Evolutionary conservation across 768 basidiomycete genomes (phyloP), one percentile per base, ranked within the genome.

Genomic region (Hygrocybe punicea): DNA sequence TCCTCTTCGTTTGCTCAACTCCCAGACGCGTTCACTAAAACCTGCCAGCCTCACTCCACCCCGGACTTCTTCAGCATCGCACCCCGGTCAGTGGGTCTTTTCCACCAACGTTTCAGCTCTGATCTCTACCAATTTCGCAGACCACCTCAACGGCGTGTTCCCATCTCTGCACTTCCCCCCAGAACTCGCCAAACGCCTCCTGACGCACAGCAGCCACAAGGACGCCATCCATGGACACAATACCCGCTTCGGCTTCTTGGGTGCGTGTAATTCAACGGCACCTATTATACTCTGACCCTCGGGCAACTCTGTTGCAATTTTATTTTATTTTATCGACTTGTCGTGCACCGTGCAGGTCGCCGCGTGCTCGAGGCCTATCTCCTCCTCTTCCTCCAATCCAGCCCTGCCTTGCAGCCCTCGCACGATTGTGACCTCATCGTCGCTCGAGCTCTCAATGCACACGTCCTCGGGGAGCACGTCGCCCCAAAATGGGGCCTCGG

Each of bases 161-260:
- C 70, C 80, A 4, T 81, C 85, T 13, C 74, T 93, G 48, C 73
- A 81, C 49, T 93, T 93, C 69, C 83, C 87, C 11, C 76, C 77
- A 4, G 86, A 88, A 60, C 76, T 91, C 46, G 86, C 89, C 7
- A 78, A 78, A 60, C 83, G 91, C 57, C 78, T 90, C 59, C 73
- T 93, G 60, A 93, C 91, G 2, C 91, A 93, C 66, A 77, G 78
- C 6, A 90, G 88, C 71, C 91, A 90, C 71, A 81, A 76, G 47
- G 76, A 81, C 54, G 86, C 89, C 25, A 69, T 78, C 51, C 64
- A 79, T 45, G 88, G 91, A 2, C 88, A 91, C 67, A 92, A 92
- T 63, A 83, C 80, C 46, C 83, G 83, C 9, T 72, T 89, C 45
- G 76, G 80, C 40, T 93, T 93, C 64, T 77, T 91, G 25, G 91